Percentiles rank a stretch among this genome's conserved stretches.
Evolutionary conservation across 345 rosid genomes (phyloP).

Genomic region (Clarkia xantiana): DNA sequence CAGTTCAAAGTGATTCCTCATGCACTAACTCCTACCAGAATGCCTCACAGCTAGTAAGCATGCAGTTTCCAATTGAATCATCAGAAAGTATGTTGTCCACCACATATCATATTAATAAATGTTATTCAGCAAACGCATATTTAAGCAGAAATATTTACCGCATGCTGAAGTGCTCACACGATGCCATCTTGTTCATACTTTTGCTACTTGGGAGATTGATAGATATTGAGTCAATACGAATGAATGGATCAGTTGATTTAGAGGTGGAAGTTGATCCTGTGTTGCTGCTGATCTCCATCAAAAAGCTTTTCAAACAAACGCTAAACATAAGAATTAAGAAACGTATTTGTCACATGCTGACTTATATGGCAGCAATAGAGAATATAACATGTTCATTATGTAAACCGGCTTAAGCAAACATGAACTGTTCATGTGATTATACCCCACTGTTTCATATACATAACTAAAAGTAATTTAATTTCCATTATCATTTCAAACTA

Average conservation of each 20-base stretch:
- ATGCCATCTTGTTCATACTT: too few species aligned
- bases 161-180: constrained; percentile 11
- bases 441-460: too few species aligned
- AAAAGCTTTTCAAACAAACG: background rate
- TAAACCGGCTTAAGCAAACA: too few species aligned
- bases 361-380: too few species aligned
- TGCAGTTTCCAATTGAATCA: background rate
- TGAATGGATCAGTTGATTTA: constrained; percentile 7
- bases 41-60: background rate
- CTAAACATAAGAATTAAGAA: background rate
- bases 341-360: background rate
- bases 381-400: too few species aligned
- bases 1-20: constrained; percentile 3
- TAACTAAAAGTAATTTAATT: background rate
- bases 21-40: background rate
- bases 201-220: constrained; percentile 7
- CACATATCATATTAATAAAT: background rate
- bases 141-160: constrained; percentile 6
- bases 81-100: background rate
- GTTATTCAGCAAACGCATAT: background rate
- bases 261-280: background rate
- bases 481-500: background rate
- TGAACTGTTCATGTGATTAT: too few species aligned
- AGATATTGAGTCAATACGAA: constrained; percentile 11
- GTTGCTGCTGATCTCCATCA: constrained; percentile 3